phyloP scores from a whole-genome alignment of 2,329 filamentous ascomycete species.

The Claviceps digitariae region DNA sequence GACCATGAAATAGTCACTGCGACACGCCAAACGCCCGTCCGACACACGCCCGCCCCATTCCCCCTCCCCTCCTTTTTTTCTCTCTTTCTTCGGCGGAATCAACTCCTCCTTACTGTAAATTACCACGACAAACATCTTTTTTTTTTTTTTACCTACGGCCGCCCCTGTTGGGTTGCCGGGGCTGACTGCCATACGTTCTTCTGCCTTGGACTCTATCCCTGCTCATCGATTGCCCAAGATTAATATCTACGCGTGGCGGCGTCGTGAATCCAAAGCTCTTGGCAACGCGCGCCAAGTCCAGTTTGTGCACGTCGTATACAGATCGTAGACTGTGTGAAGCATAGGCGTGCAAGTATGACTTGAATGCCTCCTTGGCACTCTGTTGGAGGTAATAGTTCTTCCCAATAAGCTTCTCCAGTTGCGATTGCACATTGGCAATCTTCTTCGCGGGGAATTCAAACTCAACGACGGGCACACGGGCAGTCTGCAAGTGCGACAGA shows the following conservation, averaged over 20 bases:
- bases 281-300: slow-evolving; percentile 71
- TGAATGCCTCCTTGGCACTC: slow-evolving; percentile 63
- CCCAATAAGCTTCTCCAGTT: slow-evolving; percentile 84
- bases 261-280: slow-evolving; percentile 71
- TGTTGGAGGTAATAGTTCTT: slow-evolving; percentile 98
- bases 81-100: background rate
- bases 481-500: slow-evolving; percentile 78
- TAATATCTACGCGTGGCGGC: slow-evolving; percentile 71
- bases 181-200: slow-evolving; percentile 67
- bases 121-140: too few species aligned
- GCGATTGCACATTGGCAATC: slow-evolving; percentile 78
- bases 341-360: slow-evolving; percentile 89
- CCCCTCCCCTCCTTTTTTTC: background rate
- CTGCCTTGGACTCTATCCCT: slow-evolving; percentile 52
- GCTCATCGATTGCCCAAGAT: slow-evolving; percentile 67
- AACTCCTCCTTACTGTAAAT: background rate
- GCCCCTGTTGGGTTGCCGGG: slow-evolving; percentile 36
- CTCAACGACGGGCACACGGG: slow-evolving; percentile 84
- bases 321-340: slow-evolving; percentile 52
- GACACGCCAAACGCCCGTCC: slow-evolving; percentile 4
- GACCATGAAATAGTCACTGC: background rate
- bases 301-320: slow-evolving; percentile 67
- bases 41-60: background rate
- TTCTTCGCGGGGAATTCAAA: slow-evolving; percentile 91
- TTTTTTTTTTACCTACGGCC: slow-evolving; percentile 5